Percentiles rank a stretch among this genome's conserved stretches.
phyloP scores from a whole-genome alignment of 371 early-diverging fungal genomes.

The Blastocladiella emersonii region DNA sequence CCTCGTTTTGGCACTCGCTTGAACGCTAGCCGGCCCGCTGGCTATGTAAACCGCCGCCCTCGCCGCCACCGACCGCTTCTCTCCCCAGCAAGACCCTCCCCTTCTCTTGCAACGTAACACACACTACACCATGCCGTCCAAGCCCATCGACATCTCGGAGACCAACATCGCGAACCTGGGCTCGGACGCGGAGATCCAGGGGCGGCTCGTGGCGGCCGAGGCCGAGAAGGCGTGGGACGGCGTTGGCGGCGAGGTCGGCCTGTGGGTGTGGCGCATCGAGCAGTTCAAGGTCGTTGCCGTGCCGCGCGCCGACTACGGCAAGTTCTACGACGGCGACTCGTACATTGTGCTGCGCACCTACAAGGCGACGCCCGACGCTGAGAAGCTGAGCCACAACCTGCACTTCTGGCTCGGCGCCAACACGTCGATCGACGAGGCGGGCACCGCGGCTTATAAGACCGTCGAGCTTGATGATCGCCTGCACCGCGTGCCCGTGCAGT shows the following conservation, averaged over 20 bases:
- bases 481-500: constrained; percentile 52
- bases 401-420: constrained; percentile 57
- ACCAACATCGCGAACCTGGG: constrained; percentile 61
- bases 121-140: too few relatives aligned
- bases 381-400: constrained; percentile 29
- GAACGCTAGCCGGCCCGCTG: too few relatives aligned
- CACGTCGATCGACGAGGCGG: constrained; percentile 47
- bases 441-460: constrained; percentile 81
- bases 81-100: neutral
- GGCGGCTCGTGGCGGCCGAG: constrained; percentile 50
- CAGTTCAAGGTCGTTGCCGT: constrained; percentile 50
- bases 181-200: constrained; percentile 50
- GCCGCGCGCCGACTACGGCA: constrained; percentile 46
- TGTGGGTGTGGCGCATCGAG: constrained; percentile 64
- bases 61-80: neutral
- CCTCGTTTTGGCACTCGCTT: too few relatives aligned
- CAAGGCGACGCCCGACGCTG: neutral
- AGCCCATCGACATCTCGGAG: constrained; percentile 38
- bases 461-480: constrained; percentile 71
- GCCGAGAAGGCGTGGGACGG: constrained; percentile 57
- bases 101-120: too few relatives aligned
- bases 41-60: neutral
- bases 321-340: constrained; percentile 64
- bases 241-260: constrained; percentile 28
- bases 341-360: constrained; percentile 44